Conservation (phyloP, 1,284 basidiomycete species). For the Salmacisia buchloeana region DNA sequence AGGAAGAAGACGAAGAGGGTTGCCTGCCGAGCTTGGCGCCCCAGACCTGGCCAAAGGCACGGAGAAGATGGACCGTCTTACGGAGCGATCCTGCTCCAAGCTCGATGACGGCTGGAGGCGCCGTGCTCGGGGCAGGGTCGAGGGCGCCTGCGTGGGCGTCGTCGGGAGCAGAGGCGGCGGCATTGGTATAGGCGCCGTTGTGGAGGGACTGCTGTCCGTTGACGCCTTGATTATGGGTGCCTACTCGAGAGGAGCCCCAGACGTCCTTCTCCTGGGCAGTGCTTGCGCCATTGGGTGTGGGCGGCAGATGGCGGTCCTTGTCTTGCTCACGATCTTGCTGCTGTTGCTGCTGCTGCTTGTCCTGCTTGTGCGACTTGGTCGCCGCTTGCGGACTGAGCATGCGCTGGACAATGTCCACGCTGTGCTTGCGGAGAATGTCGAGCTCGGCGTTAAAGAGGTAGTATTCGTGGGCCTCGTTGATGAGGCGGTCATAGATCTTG, state of each 20-base stretch:
- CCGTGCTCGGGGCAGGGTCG: not conserved
- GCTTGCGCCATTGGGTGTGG: no score
- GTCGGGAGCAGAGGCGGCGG: not conserved
- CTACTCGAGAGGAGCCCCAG: constrained; percentile 63
- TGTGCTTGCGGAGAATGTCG: constrained; percentile 54
- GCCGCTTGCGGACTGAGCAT: constrained; percentile 54
- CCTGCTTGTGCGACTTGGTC: constrained; percentile 14
- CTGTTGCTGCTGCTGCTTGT: constrained; percentile 16
- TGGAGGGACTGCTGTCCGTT: constrained; percentile 56
- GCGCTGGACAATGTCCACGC: constrained; percentile 53
- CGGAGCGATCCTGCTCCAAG: constrained; percentile 52
- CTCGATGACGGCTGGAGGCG: constrained; percentile 28
- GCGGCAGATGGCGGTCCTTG: constrained; percentile 16
- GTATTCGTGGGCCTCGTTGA: constrained; percentile 9
- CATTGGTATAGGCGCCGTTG: constrained; percentile 50
- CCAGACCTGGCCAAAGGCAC: constrained; percentile 58
- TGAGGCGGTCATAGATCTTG: constrained; percentile 63
- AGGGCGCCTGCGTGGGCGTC: not conserved
- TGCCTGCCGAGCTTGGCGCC: no score
- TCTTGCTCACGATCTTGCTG: constrained; percentile 2
- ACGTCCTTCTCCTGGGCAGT: constrained; percentile 48
- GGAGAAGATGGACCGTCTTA: constrained; percentile 74
- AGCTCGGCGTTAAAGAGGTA: constrained; percentile 69
- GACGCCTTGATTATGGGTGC: constrained; percentile 63
- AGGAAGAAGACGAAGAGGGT: constrained; percentile 29